Evolutionary conservation across 2,329 filamentous ascomycete genomes (phyloP).

Genomic region (Lasiodiplodia gonubiensis): DNA sequence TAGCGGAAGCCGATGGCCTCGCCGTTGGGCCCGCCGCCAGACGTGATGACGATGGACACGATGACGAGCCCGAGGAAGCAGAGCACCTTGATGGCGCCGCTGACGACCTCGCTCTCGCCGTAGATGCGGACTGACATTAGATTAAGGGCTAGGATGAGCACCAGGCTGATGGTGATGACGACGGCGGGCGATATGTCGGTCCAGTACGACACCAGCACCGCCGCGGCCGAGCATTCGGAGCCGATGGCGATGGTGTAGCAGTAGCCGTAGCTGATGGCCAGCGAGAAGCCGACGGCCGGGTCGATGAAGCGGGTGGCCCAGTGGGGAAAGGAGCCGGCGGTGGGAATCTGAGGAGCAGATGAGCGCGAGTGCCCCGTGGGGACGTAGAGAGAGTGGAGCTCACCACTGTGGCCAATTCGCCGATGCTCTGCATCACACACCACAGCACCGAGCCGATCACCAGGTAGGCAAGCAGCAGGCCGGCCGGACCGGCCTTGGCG

Average conservation of each 20-base stretch:
- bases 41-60: constrained; percentile 35
- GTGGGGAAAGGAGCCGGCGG: constrained; percentile 88
- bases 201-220: constrained; percentile 86
- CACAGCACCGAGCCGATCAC: constrained; percentile 88
- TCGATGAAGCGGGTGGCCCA: constrained; percentile 95
- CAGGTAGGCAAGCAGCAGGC: constrained; percentile 44
- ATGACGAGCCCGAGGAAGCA: constrained; percentile 55
- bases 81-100: constrained; percentile 51
- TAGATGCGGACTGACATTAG: constrained; percentile 22
- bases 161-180: constrained; percentile 19
- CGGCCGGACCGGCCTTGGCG: constrained; percentile 46
- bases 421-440: constrained; percentile 88
- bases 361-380: neutral
- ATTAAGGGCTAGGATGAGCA: constrained; percentile 24
- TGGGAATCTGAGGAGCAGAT: constrained; percentile 60
- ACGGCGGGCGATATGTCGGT: constrained; percentile 46
- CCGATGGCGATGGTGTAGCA: constrained; percentile 87
- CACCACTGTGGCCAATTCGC: constrained; percentile 84
- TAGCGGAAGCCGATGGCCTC: constrained; percentile 68
- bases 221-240: constrained; percentile 84
- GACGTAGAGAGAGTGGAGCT: neutral
- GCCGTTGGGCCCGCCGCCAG: constrained; percentile 58
- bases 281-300: constrained; percentile 91
- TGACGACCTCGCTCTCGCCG: constrained; percentile 55
- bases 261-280: constrained; percentile 93